Percentiles rank a stretch among this genome's conserved stretches.
Conservation (phyloP, 2,329 filamentous ascomycete species). For the Pyrenophora teres region DNA sequence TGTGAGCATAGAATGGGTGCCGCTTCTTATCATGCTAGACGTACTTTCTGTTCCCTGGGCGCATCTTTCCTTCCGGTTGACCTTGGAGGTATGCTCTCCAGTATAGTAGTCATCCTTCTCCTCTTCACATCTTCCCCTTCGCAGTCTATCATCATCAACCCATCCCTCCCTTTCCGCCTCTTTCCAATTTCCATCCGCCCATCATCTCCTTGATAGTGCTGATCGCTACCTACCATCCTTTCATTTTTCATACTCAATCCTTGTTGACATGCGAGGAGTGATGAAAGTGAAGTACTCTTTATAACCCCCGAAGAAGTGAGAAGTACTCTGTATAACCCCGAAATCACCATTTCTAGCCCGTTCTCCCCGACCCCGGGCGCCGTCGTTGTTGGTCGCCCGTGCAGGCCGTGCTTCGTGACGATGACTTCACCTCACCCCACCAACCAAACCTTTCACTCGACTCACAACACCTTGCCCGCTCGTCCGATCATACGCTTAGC, state of each 20-base stretch:
- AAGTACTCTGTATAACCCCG: background rate
- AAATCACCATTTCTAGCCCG: background rate
- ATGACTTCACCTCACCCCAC: slow-evolving; percentile 17
- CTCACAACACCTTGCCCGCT: slow-evolving; percentile 2
- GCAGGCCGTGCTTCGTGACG: slow-evolving; percentile 21
- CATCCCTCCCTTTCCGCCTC: background rate
- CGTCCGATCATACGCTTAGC: background rate
- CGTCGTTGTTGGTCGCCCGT: slow-evolving; percentile 4
- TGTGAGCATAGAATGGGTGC: background rate
- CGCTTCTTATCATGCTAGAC: background rate
- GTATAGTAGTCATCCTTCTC: no score
- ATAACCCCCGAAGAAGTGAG: background rate
- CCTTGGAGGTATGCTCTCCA: no score
- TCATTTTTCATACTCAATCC: background rate
- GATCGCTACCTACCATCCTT: slow-evolving; percentile 7
- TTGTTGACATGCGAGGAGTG: background rate
- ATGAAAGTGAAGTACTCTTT: background rate
- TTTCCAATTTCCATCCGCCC: background rate
- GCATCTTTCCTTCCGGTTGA: background rate
- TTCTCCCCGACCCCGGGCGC: slow-evolving; percentile 4
- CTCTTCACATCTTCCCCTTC: background rate
- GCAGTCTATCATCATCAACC: background rate
- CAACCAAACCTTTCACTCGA: background rate
- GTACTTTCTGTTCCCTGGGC: background rate
- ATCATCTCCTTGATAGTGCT: slow-evolving; percentile 1